phyloP scores from a whole-genome alignment of 2,329 filamentous ascomycete species.

The Xylaria sp. region DNA sequence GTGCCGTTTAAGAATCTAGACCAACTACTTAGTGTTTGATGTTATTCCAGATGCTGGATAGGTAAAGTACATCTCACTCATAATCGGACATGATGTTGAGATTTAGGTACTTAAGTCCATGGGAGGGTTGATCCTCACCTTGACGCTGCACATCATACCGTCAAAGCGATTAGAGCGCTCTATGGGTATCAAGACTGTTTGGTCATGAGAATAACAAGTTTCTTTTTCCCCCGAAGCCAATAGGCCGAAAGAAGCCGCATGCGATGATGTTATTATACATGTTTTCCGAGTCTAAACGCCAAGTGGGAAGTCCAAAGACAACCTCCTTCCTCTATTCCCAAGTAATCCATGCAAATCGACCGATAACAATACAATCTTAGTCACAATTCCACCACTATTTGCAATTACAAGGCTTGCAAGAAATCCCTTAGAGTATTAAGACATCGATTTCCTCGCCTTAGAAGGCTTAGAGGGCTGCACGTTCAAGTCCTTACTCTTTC shows the following conservation, averaged over 20 bases:
- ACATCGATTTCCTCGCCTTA: constrained; percentile 41
- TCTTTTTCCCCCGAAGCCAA: constrained; percentile 1
- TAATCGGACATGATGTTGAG: neutral
- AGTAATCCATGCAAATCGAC: constrained; percentile 12
- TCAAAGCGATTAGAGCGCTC: neutral
- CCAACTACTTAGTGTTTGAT: neutral
- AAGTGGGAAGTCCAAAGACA: constrained; percentile 1
- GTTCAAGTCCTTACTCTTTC: constrained; percentile 60
- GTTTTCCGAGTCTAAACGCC: constrained; percentile 30
- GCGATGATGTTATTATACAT: constrained; percentile 32
- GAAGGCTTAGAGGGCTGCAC: constrained; percentile 34
- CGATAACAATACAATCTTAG: constrained; percentile 24
- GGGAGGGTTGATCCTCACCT: too few species aligned
- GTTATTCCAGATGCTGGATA: neutral
- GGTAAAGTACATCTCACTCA: neutral
- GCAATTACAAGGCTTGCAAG: neutral
- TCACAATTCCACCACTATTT: neutral
- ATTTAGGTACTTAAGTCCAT: too few species aligned
- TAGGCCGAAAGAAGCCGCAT: neutral
- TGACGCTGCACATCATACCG: neutral
- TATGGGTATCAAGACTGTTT: neutral
- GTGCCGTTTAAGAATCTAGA: constrained; percentile 1
- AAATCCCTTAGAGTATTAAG: neutral
- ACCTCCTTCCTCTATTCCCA: constrained; percentile 13
- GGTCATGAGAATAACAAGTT: neutral